Percentiles rank a stretch among this genome's conserved stretches.
Conservation (phyloP, 768 basidiomycete species). For the Auricularia heimuer region DNA sequence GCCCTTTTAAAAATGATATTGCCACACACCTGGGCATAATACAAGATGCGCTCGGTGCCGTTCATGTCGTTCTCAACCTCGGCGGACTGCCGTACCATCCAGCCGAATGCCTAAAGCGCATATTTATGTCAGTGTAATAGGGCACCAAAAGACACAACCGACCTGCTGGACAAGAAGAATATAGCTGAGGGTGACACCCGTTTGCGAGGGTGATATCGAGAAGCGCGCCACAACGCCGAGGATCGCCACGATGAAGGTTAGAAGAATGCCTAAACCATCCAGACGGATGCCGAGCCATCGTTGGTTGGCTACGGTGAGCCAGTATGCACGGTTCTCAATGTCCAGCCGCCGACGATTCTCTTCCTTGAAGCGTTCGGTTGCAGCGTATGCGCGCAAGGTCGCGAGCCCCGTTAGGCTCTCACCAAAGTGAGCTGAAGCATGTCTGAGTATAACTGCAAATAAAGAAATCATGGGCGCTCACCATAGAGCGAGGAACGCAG, state of each 20-base stretch:
- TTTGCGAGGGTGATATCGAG: conserved; percentile 53
- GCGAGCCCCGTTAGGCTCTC: conserved; percentile 65
- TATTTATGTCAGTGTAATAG: not conserved
- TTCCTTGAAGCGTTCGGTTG: conserved; percentile 46
- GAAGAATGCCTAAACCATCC: conserved; percentile 54
- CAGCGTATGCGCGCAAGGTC: conserved; percentile 67
- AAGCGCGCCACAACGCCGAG: conserved; percentile 49
- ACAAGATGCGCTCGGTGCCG: conserved; percentile 47
- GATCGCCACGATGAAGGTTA: conserved; percentile 50
- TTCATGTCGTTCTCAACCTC: conserved; percentile 70
- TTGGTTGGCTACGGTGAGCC: conserved; percentile 59
- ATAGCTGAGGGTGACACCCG: conserved; percentile 65
- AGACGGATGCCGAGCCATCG: conserved; percentile 66
- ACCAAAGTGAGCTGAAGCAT: conserved; percentile 44
- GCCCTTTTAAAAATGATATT: not conserved
- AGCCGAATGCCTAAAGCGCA: conserved; percentile 1
- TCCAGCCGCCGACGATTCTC: conserved; percentile 62
- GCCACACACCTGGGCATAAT: not conserved
- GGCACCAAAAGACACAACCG: not conserved
- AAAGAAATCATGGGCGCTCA: too few species aligned
- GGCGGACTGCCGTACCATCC: conserved; percentile 45
- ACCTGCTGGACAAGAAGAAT: conserved; percentile 29
- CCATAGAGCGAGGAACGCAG: conserved; percentile 63
- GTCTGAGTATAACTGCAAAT: too few species aligned
- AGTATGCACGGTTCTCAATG: conserved; percentile 63